Base-by-base conservation (phyloP, 352 stramenopile species). In the Phytophthora fragariaefolia region DNA sequence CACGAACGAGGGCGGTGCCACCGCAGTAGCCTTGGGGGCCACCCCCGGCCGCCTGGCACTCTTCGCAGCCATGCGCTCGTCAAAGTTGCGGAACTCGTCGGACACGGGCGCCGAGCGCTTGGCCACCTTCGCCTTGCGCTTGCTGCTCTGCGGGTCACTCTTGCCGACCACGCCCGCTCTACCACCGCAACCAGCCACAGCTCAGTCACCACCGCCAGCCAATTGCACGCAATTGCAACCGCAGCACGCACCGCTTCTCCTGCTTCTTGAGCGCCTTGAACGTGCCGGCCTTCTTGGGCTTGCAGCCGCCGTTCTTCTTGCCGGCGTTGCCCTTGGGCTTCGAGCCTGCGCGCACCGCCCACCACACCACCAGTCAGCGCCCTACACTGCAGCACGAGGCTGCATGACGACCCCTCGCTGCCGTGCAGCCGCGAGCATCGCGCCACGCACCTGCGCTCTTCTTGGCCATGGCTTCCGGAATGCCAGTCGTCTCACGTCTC, bases 261-360 rank as follows among this genome's bases (percentile, higher is more conserved):
- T 85, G 71, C 61, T 91, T 93, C 65, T 80, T 85, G 10, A 91
- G 77, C 27, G 85, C 66, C 67, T 90, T 89, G 69, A 90, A 93
- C 73, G 82, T 77, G 15, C 73, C 72, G 30, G 50, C 69, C 51
- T 91, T 90, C 73, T 88, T 86, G 57, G 73, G 58, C 66, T 91
- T 91, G 23, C 71, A 82, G 24, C 69, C 56, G 8, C 53, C 55
- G 3, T 42, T 40, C 50, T 80, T 86, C 74, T 93, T 91, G 48
- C 69, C 45, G 5, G 40, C 63, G 70, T 76, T 69, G 12, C 27
- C 49, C 34, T 74, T 71, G 12, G 50, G 15, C 50, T 66, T 72
- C 3, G 49, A 51, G 42, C 55, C 71, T 73, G 34, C 47, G 17
- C 12, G 32, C 43, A 48, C 27, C 43, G 43, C 27, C 6, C 20